phyloP scores from a whole-genome alignment of 2,329 filamentous ascomycete genomes.

The Fusarium palustre region DNA sequence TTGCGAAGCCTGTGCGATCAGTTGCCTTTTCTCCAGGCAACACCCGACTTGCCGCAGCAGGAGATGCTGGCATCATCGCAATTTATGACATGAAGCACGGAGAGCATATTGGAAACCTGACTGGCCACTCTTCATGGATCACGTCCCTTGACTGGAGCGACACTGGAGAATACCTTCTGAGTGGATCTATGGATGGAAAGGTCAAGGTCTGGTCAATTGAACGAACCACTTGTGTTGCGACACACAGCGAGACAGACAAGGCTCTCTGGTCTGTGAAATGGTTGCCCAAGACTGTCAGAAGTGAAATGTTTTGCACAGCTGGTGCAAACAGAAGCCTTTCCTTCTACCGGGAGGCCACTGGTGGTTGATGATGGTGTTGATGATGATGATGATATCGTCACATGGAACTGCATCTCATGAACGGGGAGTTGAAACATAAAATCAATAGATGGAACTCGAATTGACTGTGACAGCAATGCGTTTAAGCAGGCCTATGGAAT shows the following conservation, averaged over 20 bases:
- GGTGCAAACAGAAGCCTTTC: constrained; percentile 81
- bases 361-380: constrained; percentile 33
- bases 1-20: constrained; percentile 86
- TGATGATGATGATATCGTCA: constrained; percentile 30
- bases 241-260: constrained; percentile 90
- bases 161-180: constrained; percentile 90
- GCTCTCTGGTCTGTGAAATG: constrained; percentile 86
- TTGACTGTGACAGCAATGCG: background rate
- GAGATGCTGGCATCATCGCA: constrained; percentile 88
- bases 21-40: constrained; percentile 89
- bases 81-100: constrained; percentile 93
- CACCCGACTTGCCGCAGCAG: constrained; percentile 87
- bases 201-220: constrained; percentile 97
- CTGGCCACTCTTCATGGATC: constrained; percentile 86
- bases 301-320: constrained; percentile 80
- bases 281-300: constrained; percentile 78
- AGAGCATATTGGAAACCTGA: constrained; percentile 88
- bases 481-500: background rate
- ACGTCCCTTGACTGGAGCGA: constrained; percentile 92
- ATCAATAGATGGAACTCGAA: background rate
- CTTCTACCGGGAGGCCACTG: constrained; percentile 84
- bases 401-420: background rate
- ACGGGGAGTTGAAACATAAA: background rate
- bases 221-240: constrained; percentile 85
- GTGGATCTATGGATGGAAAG: constrained; percentile 90